phyloP scores from a whole-genome alignment of 2,329 filamentous ascomycete species.

The Penicillium italicum region DNA sequence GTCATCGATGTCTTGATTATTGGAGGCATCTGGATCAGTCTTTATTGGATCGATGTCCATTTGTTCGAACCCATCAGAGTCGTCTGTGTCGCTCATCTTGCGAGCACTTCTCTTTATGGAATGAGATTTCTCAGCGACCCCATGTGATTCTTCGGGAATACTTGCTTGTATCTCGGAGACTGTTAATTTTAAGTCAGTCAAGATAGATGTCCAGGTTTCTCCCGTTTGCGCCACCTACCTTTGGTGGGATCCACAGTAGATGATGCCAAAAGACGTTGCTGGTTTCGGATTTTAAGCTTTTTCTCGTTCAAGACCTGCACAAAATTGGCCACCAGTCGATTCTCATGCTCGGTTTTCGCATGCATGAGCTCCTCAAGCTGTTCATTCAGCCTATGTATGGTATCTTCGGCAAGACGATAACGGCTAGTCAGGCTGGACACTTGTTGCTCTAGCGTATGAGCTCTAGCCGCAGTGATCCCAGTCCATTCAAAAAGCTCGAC shows the following conservation, averaged over 20 bases:
- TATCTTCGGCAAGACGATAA: conserved; percentile 47
- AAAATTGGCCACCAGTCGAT: conserved; percentile 56
- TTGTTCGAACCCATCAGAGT: conserved; percentile 36
- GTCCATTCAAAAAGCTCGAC: conserved; percentile 58
- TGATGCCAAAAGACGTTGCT: conserved; percentile 54
- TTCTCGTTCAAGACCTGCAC: conserved; percentile 59
- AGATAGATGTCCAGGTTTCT: background rate
- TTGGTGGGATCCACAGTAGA: conserved; percentile 45
- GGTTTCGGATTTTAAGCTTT: conserved; percentile 62
- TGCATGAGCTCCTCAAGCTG: conserved; percentile 57
- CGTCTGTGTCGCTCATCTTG: conserved; percentile 21
- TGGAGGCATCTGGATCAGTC: conserved; percentile 4
- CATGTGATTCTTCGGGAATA: conserved; percentile 8
- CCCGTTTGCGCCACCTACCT: conserved; percentile 25
- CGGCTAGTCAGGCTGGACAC: conserved; percentile 42
- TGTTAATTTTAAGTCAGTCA: conserved; percentile 9
- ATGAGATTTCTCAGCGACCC: conserved; percentile 15
- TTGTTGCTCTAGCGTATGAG: conserved; percentile 42
- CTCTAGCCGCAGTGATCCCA: conserved; percentile 46
- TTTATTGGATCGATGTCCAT: conserved; percentile 34
- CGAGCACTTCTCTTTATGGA: conserved; percentile 29
- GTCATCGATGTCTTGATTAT: conserved; percentile 27
- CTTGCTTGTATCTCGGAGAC: conserved; percentile 28
- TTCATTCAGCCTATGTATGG: conserved; percentile 49
- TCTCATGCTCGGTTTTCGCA: conserved; percentile 56